Base-by-base conservation (phyloP, 441 rosid genomes). In the Bruguiera hainesii region DNA sequence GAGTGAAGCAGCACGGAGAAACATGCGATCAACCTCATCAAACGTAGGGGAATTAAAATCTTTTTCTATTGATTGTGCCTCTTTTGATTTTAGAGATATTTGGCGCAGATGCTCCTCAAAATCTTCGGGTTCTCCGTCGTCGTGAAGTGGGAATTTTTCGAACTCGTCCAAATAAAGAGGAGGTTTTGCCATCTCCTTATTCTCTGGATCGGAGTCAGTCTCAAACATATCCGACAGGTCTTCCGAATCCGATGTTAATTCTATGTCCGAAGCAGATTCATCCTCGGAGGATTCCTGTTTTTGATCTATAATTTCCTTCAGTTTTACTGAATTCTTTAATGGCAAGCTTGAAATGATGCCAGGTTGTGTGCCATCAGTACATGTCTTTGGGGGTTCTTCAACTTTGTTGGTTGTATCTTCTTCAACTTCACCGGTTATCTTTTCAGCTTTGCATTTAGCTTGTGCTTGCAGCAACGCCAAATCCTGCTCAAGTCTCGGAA, bases 401-500 rank as follows among this genome's bases (percentile, higher is more conserved):
- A 56, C 57, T 53, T 21, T 11, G 21, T 13, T 13, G 48, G 18
- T 42, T 13, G 48, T 13, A 42, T 42, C 48, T 42, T 42, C 48
- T 42, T 42, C 48, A 42, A 42, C 66, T 23, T 55, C 50, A 56
- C 73, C 65, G 21, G 56, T 69, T 50, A 65, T 75, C 61, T 56
- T 74, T 31, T 80, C 84, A 63, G 67, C 66, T 61, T 76, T 76
- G 3, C 65, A 48, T 31, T 79, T 71, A 70, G 75, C 75, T 73
- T 79, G 91, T 33, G 87, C 90, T 68, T 67, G 84, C 70, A 85
- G 85, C 81, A 95, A 80, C 79, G 79, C 85, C 46, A 92, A 89
- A 62, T 92, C 99, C 77, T 85, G 96, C 71, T 90, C 84, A 59
- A 95, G 97, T 75, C 85, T 80, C 19, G 97, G 97, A 42, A 92